A percentile compares a stretch with the other conserved stretches of the same genome.
Evolutionary conservation across 495 filamentous ascomycete species (phyloP).

Genomic region (Hypoxylon perforatum): DNA sequence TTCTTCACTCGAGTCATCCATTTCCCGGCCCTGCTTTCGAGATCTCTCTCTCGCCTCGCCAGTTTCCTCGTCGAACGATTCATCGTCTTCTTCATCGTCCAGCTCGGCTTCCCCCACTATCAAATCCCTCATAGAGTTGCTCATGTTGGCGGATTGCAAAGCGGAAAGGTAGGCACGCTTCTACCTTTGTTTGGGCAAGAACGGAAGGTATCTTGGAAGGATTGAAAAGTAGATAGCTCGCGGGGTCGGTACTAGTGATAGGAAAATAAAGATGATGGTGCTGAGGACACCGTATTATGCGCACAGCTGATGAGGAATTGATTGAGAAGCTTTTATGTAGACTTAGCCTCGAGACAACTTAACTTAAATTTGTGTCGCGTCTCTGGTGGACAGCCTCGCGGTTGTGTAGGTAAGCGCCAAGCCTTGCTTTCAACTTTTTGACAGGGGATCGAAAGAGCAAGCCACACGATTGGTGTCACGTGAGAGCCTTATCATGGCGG

Average conservation of each 20-base stretch:
- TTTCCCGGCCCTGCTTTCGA: slow-evolving; percentile 57
- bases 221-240: neutral
- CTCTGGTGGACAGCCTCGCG: neutral
- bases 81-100: slow-evolving; percentile 91
- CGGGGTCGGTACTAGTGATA: neutral
- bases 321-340: slow-evolving; percentile 4
- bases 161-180: slow-evolving; percentile 2
- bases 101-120: slow-evolving; percentile 87
- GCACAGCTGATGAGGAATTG: neutral
- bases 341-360: slow-evolving; percentile 15
- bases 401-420: neutral
- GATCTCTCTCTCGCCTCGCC: slow-evolving; percentile 65
- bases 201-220: neutral
- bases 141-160: slow-evolving; percentile 63
- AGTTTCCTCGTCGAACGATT: slow-evolving; percentile 84
- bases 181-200: neutral
- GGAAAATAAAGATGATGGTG: neutral
- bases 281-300: neutral
- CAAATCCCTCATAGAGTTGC: slow-evolving; percentile 72
- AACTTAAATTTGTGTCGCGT: slow-evolving; percentile 6
- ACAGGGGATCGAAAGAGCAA: neutral
- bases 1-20: slow-evolving; percentile 95
- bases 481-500: neutral
- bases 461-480: neutral
- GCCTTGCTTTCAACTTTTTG: neutral